Evolutionary conservation across 2,329 filamentous ascomycete genomes (phyloP).

Genomic region (Diplodia mutila): DNA sequence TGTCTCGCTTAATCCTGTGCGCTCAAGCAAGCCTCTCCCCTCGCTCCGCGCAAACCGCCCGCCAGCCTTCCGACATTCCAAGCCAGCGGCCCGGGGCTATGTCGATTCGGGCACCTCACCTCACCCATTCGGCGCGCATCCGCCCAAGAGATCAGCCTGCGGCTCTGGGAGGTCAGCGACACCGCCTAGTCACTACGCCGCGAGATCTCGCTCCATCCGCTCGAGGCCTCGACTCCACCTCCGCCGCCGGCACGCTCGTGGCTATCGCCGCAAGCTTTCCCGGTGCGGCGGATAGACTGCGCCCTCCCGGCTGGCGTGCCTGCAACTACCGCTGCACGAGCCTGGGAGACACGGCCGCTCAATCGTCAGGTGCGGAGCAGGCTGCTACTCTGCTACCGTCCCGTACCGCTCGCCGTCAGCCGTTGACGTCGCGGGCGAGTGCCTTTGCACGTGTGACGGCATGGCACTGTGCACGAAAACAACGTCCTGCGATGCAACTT

Average conservation of each 20-base stretch:
- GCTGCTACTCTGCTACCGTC: neutral
- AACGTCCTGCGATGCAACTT: slow-evolving; percentile 6
- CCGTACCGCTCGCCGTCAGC: neutral
- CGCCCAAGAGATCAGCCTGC: slow-evolving; percentile 17
- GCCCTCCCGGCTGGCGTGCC: slow-evolving; percentile 1
- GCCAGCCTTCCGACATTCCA: slow-evolving; percentile 16
- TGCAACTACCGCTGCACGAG: slow-evolving; percentile 6
- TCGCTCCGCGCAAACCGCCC: slow-evolving; percentile 16
- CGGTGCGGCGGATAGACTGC: slow-evolving; percentile 10
- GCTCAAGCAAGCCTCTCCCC: slow-evolving; percentile 10
- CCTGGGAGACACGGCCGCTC: neutral
- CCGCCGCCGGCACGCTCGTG: neutral
- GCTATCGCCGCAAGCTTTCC: slow-evolving; percentile 7
- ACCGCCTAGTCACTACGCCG: neutral
- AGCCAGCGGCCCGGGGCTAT: slow-evolving; percentile 18
- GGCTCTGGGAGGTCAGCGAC: slow-evolving; percentile 16
- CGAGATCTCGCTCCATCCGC: slow-evolving; percentile 5
- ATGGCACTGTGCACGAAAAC: slow-evolving; percentile 13
- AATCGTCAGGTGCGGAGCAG: slow-evolving; percentile 20
- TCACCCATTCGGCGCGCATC: slow-evolving; percentile 20
- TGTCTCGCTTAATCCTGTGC: slow-evolving; percentile 25
- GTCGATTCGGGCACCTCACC: slow-evolving; percentile 20
- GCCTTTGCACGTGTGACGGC: slow-evolving; percentile 23
- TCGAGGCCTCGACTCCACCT: neutral
- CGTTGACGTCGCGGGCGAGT: slow-evolving; percentile 13